These are phyloP conservation scores for Biscutella laevigata DNA, from an alignment of 441 rosid species.

Conservation along the genomic window DNA sequence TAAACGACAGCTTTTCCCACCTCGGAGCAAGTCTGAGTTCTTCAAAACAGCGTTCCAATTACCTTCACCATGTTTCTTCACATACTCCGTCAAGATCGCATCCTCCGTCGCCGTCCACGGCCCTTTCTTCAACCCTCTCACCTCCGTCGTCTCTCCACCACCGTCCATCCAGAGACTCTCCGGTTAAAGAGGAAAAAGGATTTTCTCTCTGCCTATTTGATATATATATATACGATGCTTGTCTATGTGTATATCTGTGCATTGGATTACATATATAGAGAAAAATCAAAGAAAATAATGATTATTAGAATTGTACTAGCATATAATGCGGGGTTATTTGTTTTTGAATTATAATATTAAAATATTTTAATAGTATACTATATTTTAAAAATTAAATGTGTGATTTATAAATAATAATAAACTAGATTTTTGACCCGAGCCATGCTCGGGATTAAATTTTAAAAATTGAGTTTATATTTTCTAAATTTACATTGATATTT, in stretches of 20 bases:
- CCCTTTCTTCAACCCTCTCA: slow-evolving; percentile 45
- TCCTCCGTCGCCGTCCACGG: slow-evolving; percentile 60
- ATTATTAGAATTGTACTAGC: too few species aligned
- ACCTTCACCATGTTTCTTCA: slow-evolving; percentile 51
- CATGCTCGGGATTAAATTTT: too few species aligned
- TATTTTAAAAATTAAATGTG: too few species aligned
- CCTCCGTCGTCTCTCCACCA: slow-evolving; percentile 29
- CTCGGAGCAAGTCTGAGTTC: slow-evolving; percentile 45
- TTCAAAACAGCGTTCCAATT: slow-evolving; percentile 59
- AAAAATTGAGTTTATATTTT: too few species aligned
- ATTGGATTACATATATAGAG: slow-evolving; percentile 24
- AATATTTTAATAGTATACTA: too few species aligned
- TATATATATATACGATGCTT: slow-evolving; percentile 24
- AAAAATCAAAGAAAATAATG: too few species aligned
- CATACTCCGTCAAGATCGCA: slow-evolving; percentile 45
- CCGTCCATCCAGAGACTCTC: slow-evolving; percentile 22
- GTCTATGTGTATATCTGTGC: slow-evolving; percentile 14
- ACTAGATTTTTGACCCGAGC: too few species aligned
- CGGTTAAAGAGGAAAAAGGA: slow-evolving; percentile 16
- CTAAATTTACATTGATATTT: too few species aligned
- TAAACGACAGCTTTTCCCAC: slow-evolving; percentile 60
- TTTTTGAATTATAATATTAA: too few species aligned
- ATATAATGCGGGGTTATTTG: too few species aligned
- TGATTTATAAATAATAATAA: too few species aligned
- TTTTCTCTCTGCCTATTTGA: slow-evolving; percentile 19